Base-by-base conservation (phyloP, 176 grass and related monocot genomes). In the Echinochloa phyllopogon region DNA sequence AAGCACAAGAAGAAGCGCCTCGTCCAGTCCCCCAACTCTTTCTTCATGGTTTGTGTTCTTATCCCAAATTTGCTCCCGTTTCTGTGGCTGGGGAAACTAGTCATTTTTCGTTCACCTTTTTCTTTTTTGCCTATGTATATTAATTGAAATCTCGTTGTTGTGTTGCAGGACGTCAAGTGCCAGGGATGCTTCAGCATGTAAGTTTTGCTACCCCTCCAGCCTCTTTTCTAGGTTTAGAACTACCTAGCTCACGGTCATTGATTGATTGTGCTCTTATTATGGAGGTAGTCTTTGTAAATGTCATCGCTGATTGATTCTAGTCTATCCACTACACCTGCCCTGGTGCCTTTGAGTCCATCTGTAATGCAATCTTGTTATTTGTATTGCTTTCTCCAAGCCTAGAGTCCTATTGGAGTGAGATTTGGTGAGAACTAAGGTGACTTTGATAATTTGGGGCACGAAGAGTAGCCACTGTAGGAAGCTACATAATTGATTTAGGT, bases 1-100 rank as follows among this genome's bases (percentile, higher is more conserved):
- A 95, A 92, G 90, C 93, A 95, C 90, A 95, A 95, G 82, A 92
- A 92, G 90, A 95, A 95, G 88, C 90, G 93, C 71, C 93, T 95
- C 41, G 93, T 95, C 63, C 93, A 95, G 78, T 95, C 93, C 48
- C 93, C 93, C 27, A 95, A 95, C 40, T 95, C 93, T 2, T 95
- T 95, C 61, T 95, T 95, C 83, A 95, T 95, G 93, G 93, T 95
- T 82, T 65, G 29, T 12, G 23, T 36, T 49, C 18, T 40, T 41
- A 49, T 72, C 66, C 72, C 17, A 23, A 39, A 17, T 4, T 15
- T 73, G 17, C 10, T 40, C 14, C 6, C 38, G 5, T 24, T 17
- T 41, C 21, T 68, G 10, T 53, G 18, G 20, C 24, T 6, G 10
- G 33, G 37, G 29, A 25, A 4, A 0, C 18, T 39, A 23, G 0